phyloP scores from a whole-genome alignment of 768 basidiomycete species.

The Pholiota microspora region DNA sequence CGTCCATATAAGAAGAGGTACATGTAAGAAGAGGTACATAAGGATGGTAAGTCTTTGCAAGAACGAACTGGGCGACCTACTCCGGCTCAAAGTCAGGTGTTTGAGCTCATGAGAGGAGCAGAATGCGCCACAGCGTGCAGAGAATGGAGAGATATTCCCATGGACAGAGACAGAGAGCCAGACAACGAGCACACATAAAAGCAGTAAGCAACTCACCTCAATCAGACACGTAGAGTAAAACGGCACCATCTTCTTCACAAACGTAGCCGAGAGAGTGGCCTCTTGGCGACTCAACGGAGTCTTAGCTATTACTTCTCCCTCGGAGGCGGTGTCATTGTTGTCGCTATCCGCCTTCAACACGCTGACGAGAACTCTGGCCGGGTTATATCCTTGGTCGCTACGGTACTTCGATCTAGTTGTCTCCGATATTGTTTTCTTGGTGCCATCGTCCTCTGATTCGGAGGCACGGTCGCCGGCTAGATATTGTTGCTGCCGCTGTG shows the following conservation, averaged over 20 bases:
- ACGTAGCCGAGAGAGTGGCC: conserved; percentile 26
- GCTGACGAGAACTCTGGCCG: conserved; percentile 6
- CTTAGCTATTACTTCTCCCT: conserved; percentile 4
- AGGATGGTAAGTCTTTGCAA: no score
- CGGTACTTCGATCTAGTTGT: conserved; percentile 1
- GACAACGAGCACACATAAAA: no score
- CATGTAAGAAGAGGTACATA: no score
- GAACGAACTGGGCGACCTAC: no score
- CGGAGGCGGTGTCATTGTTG: conserved; percentile 11
- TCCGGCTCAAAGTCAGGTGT: no score
- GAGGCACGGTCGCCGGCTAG: conserved; percentile 11
- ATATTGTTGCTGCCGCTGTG: conserved; percentile 34
- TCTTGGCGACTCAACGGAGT: conserved; percentile 7
- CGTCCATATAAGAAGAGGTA: no score
- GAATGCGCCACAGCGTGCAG: no score
- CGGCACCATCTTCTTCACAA: conserved; percentile 60
- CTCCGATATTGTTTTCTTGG: background rate
- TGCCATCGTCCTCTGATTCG: background rate
- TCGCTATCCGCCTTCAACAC: conserved; percentile 10
- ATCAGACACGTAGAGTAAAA: conserved; percentile 73
- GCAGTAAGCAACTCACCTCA: conserved; percentile 42
- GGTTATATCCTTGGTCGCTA: conserved; percentile 1
- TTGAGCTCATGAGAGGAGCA: no score
- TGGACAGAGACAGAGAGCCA: no score
- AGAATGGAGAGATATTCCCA: no score